Conservation (phyloP, 2,329 filamentous ascomycete genomes). For the Xenosphaeropsis pyriputrescens region DNA sequence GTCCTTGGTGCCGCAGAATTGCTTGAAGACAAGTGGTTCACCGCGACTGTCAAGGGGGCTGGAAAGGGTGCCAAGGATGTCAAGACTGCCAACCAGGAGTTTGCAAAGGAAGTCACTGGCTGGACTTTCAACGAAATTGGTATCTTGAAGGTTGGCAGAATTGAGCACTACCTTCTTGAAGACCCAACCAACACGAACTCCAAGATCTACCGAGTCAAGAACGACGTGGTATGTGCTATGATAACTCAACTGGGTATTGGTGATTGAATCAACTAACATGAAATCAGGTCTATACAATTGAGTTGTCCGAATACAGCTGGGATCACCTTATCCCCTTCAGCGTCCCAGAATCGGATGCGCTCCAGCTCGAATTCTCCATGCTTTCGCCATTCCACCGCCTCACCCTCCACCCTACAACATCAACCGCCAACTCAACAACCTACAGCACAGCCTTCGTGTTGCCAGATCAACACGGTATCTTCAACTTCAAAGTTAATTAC, state of each 20-base stretch:
- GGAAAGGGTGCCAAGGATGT: slow-evolving; percentile 33
- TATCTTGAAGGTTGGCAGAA: slow-evolving; percentile 68
- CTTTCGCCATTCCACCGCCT: slow-evolving; percentile 94
- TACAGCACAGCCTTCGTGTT: slow-evolving; percentile 66
- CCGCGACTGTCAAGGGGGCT: slow-evolving; percentile 51
- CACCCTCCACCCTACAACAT: slow-evolving; percentile 41
- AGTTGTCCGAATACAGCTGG: slow-evolving; percentile 71
- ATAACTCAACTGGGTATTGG: too few relatives aligned
- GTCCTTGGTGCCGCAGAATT: slow-evolving; percentile 78
- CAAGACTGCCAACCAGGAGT: slow-evolving; percentile 67
- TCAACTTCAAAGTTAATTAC: slow-evolving; percentile 97
- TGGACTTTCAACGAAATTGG: slow-evolving; percentile 95
- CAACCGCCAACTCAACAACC: slow-evolving; percentile 52
- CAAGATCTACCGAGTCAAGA: slow-evolving; percentile 88
- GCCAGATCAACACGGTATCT: slow-evolving; percentile 97
- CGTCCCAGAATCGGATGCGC: slow-evolving; percentile 50
- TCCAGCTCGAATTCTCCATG: slow-evolving; percentile 98
- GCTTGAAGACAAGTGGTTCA: slow-evolving; percentile 80
- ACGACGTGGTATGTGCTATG: slow-evolving; percentile 67
- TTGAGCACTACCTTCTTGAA: slow-evolving; percentile 62
- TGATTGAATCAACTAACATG: too few relatives aligned
- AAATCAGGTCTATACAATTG: slow-evolving; percentile 35
- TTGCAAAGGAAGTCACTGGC: slow-evolving; percentile 71
- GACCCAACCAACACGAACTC: slow-evolving; percentile 53
- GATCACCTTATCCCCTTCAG: slow-evolving; percentile 64